Evolutionary conservation across 2,329 filamentous ascomycete genomes (phyloP).

Genomic region (Colletotrichum gloeosporioides): DNA sequence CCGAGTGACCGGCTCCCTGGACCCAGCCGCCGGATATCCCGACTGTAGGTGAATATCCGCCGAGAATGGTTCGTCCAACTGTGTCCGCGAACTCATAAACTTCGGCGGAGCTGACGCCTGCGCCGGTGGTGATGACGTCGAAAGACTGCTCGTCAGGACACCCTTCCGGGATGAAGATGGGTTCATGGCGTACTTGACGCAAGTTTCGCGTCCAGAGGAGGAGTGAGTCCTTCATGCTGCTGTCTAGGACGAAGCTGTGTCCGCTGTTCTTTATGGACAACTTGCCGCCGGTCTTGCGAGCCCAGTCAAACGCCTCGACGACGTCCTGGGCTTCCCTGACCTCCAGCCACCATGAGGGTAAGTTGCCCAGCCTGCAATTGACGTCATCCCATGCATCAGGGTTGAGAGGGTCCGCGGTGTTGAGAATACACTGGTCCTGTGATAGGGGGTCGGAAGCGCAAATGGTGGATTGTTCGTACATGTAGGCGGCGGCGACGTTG

Average conservation of each 20-base stretch:
- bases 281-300: background rate
- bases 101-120: background rate
- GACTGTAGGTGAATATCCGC: background rate
- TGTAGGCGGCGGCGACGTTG: background rate
- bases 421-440: background rate
- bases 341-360: background rate
- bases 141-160: background rate
- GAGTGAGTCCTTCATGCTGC: background rate
- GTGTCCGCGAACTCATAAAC: background rate
- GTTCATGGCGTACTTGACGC: background rate
- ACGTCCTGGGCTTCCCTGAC: background rate
- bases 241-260: fast-evolving
- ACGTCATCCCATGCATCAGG: background rate
- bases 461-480: background rate
- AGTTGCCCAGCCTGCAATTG: background rate
- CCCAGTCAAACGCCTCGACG: background rate
- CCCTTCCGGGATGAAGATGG: fast-evolving
- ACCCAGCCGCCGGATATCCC: background rate
- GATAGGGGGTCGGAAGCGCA: background rate
- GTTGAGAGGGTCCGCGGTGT: background rate
- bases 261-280: background rate
- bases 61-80: background rate
- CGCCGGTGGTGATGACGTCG: background rate
- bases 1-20: background rate
- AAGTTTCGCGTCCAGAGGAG: background rate